phyloP scores from a whole-genome alignment of 495 filamentous ascomycete species.

The Podospora tetraspora region DNA sequence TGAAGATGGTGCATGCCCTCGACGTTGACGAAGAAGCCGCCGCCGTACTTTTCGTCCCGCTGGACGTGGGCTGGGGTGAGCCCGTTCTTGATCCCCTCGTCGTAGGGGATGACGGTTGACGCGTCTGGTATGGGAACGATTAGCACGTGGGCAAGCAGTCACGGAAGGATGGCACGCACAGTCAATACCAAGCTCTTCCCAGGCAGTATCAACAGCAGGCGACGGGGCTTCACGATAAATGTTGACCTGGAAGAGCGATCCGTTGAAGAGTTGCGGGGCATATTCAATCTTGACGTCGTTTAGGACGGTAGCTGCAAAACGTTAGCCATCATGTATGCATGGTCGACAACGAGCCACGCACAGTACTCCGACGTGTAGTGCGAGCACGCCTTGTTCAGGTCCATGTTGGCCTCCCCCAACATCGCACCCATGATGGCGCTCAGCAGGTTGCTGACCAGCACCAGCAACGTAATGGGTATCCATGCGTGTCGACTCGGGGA shows the following conservation, averaged over 20 bases:
- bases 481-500: not conserved
- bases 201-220: constrained; percentile 54
- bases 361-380: not conserved
- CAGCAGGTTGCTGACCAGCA: not conserved
- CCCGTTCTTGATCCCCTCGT: constrained; percentile 26
- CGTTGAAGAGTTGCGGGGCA: not conserved
- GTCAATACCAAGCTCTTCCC: constrained; percentile 50
- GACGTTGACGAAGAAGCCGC: constrained; percentile 50
- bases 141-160: not conserved
- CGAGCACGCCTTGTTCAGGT: not conserved
- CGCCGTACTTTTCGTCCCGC: constrained; percentile 48
- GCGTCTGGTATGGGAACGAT: constrained; percentile 4
- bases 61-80: constrained; percentile 46
- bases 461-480: not conserved
- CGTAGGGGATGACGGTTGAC: constrained; percentile 14
- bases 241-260: constrained; percentile 13
- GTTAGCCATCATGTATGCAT: not conserved
- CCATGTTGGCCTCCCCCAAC: not conserved
- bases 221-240: constrained; percentile 47
- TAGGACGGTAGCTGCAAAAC: not conserved
- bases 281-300: not conserved
- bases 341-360: not conserved
- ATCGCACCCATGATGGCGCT: not conserved
- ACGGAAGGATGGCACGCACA: constrained; percentile 14
- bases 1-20: constrained; percentile 56